These are phyloP conservation scores for Ochetophila trinervis DNA, from an alignment of 306 rosid genomes.

Conservation along the genomic window DNA sequence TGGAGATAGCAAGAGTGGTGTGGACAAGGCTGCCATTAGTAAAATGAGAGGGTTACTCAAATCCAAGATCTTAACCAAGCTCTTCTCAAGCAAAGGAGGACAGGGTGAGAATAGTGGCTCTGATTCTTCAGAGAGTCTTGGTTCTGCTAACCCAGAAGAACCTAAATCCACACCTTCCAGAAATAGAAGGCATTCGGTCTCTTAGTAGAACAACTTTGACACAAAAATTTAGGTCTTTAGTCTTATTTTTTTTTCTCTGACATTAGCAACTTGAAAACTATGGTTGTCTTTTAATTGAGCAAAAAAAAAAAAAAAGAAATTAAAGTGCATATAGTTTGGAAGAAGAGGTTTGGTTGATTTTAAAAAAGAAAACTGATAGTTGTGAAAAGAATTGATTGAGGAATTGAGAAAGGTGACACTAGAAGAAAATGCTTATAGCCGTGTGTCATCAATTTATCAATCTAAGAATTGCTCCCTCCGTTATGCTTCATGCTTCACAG, in stretches of 20 bases:
- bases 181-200: slow-evolving; percentile 90
- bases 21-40: slow-evolving; percentile 68
- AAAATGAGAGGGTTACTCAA: slow-evolving; percentile 79
- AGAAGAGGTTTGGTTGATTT: slow-evolving; percentile 14
- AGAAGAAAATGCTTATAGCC: not conserved
- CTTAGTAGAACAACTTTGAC: slow-evolving; percentile 43
- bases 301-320: slow-evolving; percentile 30
- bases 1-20: slow-evolving; percentile 46
- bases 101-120: slow-evolving; percentile 88
- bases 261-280: slow-evolving; percentile 29
- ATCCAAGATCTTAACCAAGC: slow-evolving; percentile 75
- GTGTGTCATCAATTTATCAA: not conserved
- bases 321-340: slow-evolving; percentile 46
- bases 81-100: slow-evolving; percentile 82
- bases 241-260: slow-evolving; percentile 22
- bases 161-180: slow-evolving; percentile 84
- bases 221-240: slow-evolving; percentile 20
- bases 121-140: slow-evolving; percentile 80
- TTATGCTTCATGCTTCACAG: too few species aligned
- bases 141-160: slow-evolving; percentile 85
- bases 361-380: slow-evolving; percentile 2
- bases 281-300: slow-evolving; percentile 37
- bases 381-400: not conserved
- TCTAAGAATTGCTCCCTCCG: too few species aligned
- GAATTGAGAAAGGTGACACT: slow-evolving; percentile 28